Base-by-base conservation (phyloP, 306 rosid genomes). In the Gleditsia sinensis region DNA sequence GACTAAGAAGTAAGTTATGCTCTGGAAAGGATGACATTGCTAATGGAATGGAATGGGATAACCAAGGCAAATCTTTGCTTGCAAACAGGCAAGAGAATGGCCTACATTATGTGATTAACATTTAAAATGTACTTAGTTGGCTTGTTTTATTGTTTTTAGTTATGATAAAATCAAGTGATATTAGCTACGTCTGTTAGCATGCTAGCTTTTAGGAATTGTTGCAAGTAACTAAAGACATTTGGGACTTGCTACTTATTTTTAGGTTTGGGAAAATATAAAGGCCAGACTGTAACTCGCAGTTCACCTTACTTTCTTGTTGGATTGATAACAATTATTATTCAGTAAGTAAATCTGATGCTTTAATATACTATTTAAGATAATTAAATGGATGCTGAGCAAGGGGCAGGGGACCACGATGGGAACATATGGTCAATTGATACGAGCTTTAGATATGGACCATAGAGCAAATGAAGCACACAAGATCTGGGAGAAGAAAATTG, bases 321-420 rank as follows among this genome's bases (percentile, higher is more conserved):
- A 19, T 36, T 36, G 16, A n/a, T 69, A 4, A 11, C 17, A 34
- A 53, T 16, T 32, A 21, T 68, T 45, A 46, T 80, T 76, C 19
- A 23, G 34, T 59, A 39, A 74, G 72, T 58, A 59, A 67, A 48
- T 46, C 13, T 12, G 25, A 7, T 71, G 32, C 34, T 58, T 69
- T 51, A 49, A 28, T 60, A 60, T 68, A 24, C 42, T 72, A 43
- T 71, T 46, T 51, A 45, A 92, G 98, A 90, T 90, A 56, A 94
- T 91, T 76, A 94, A 94, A 76, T 94, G 96, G 98, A 94, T 94
- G 91, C 80, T 94, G 81, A 94, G 96, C 93, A 94, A 91, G n/a
- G 97, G 96, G 55, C 96, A 94, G 74, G 98, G 98, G 64, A 94
- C 70, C 63, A 91, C 98, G 32, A 71, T 89, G 97, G 86, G 91